A percentile compares a stretch with the other conserved stretches of the same genome.
Evolutionary conservation across 2,329 filamentous ascomycete species (phyloP).

Genomic region (Chaetomium strumarium): DNA sequence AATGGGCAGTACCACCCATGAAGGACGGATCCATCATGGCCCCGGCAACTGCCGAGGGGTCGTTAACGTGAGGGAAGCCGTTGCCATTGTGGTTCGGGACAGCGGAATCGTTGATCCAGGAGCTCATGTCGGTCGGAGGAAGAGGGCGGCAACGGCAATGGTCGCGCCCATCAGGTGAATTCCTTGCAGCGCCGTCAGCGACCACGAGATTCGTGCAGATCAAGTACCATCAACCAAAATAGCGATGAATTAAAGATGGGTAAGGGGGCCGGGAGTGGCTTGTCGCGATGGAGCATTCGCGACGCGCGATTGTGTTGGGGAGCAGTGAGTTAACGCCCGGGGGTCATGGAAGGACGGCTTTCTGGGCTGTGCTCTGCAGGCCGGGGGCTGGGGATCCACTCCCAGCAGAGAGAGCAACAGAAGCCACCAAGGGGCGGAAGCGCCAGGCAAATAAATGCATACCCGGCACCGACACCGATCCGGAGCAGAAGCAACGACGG

Average conservation of each 20-base stretch:
- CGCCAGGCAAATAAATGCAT: slow-evolving; percentile 1
- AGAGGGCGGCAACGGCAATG: slow-evolving; percentile 23
- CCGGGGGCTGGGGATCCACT: slow-evolving; percentile 16
- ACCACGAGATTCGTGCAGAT: slow-evolving; percentile 19
- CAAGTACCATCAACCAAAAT: slow-evolving; percentile 38
- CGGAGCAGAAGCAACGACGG: slow-evolving; percentile 15
- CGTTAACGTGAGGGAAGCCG: slow-evolving; percentile 59
- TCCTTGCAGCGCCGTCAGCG: slow-evolving; percentile 22
- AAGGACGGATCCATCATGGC: slow-evolving; percentile 63
- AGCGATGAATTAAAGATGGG: slow-evolving; percentile 32
- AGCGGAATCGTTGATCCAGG: slow-evolving; percentile 66
- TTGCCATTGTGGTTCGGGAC: slow-evolving; percentile 65
- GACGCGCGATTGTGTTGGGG: slow-evolving; percentile 35
- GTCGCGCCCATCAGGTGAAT: slow-evolving; percentile 42
- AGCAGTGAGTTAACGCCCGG: slow-evolving; percentile 21
- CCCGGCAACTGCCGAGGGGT: slow-evolving; percentile 48
- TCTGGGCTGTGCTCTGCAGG: slow-evolving; percentile 17
- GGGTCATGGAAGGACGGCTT: slow-evolving; percentile 20
- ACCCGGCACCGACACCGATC: slow-evolving; percentile 15
- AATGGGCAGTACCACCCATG: slow-evolving; percentile 55
- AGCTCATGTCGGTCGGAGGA: slow-evolving; percentile 53
- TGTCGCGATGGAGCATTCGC: slow-evolving; percentile 43
- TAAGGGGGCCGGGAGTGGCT: slow-evolving; percentile 43
- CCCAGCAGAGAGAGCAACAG: slow-evolving; percentile 15
- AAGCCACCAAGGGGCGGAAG: slow-evolving; percentile 1